phyloP scores from a whole-genome alignment of 2,329 filamentous ascomycete genomes.

The Pezicula radicicola region DNA sequence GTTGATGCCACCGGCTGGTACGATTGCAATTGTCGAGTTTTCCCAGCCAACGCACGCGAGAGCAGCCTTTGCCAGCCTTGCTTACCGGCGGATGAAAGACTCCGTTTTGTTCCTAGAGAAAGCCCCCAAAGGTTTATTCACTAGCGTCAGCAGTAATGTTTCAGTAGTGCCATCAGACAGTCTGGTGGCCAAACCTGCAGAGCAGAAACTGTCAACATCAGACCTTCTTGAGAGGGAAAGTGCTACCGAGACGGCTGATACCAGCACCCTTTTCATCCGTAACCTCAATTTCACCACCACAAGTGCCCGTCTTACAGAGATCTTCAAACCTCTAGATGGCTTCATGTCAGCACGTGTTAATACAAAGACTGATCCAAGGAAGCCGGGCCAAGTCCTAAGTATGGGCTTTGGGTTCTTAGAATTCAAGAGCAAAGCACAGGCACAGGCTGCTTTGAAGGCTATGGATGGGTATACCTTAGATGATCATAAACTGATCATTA shows the following conservation, averaged over 20 bases:
- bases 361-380: conserved; percentile 91
- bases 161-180: conserved; percentile 11
- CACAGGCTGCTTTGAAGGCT: conserved; percentile 73
- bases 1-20: conserved; percentile 88
- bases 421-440: conserved; percentile 75
- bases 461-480: conserved; percentile 91
- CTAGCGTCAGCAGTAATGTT: conserved; percentile 13
- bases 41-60: conserved; percentile 75
- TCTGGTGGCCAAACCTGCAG: conserved; percentile 19
- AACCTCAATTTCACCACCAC: conserved; percentile 93
- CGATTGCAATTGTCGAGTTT: conserved; percentile 92
- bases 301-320: conserved; percentile 69
- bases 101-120: conserved; percentile 92
- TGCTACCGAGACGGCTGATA: conserved; percentile 53
- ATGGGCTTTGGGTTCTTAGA: conserved; percentile 98
- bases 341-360: conserved; percentile 90
- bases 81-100: conserved; percentile 88
- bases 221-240: conserved; percentile 63
- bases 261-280: conserved; percentile 85
- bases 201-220: conserved; percentile 62
- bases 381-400: conserved; percentile 80
- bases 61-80: conserved; percentile 77
- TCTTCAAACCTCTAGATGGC: conserved; percentile 78
- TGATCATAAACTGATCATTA: conserved; percentile 79
- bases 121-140: conserved; percentile 80